These are phyloP conservation scores for Lactifluus volemus DNA, from an alignment of 768 basidiomycete species.

Conservation along the genomic window DNA sequence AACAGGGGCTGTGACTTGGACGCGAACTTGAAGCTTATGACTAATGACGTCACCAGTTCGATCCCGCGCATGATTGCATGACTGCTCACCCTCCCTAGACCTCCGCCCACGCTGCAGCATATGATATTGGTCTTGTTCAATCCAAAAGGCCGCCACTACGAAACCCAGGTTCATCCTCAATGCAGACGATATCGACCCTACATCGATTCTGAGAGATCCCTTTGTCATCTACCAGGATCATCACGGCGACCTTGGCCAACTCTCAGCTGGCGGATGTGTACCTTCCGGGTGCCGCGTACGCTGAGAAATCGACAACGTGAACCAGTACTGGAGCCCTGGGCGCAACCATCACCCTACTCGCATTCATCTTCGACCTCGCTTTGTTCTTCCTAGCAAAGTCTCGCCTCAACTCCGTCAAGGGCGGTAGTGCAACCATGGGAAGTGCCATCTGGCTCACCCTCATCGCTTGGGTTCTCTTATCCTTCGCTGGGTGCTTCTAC, in stretches of 20 bases:
- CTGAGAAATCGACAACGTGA: slow-evolving; percentile 87
- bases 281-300: slow-evolving; percentile 88
- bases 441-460: slow-evolving; percentile 88
- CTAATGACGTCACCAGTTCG: no score
- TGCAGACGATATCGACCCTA: slow-evolving; percentile 88
- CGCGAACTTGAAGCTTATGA: no score
- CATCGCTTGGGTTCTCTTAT: slow-evolving; percentile 75
- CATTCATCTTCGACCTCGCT: slow-evolving; percentile 89
- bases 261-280: slow-evolving; percentile 97
- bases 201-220: slow-evolving; percentile 79
- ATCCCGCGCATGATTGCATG: no score
- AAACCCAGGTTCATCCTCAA: slow-evolving; percentile 93
- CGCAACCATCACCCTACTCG: slow-evolving; percentile 67
- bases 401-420: slow-evolving; percentile 63
- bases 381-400: slow-evolving; percentile 86
- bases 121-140: slow-evolving; percentile 90
- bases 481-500: slow-evolving; percentile 88
- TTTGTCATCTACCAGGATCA: slow-evolving; percentile 99
- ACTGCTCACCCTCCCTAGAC: slow-evolving; percentile 36
- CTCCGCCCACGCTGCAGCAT: slow-evolving; percentile 88
- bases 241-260: slow-evolving; percentile 90
- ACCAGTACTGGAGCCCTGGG: slow-evolving; percentile 95
- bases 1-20: no score
- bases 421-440: slow-evolving; percentile 77
- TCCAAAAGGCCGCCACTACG: slow-evolving; percentile 64